Evolutionary conservation across 2,329 filamentous ascomycete species (phyloP).

Genomic region (Calonectria hongkongensis): DNA sequence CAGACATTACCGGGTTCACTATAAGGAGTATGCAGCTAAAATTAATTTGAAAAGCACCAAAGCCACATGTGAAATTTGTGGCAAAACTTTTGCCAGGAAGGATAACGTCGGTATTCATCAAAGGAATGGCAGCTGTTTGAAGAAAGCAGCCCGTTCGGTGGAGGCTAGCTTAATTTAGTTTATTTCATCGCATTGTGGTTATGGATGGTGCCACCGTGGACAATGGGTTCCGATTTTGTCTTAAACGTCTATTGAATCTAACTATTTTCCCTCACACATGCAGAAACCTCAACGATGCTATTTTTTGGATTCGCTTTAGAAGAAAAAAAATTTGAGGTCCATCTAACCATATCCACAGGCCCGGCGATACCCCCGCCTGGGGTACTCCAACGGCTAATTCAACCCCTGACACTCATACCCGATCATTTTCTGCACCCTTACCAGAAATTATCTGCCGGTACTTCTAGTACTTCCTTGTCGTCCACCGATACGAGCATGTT

Average conservation of each 20-base stretch:
- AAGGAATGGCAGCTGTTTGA: not conserved
- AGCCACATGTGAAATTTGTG: conserved; percentile 38
- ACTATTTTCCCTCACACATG: too few relatives aligned
- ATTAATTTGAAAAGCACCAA: not conserved
- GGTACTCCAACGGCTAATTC: too few relatives aligned
- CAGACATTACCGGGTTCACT: conserved; percentile 45
- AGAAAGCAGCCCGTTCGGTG: too few relatives aligned
- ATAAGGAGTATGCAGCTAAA: conserved; percentile 7
- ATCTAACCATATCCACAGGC: not conserved
- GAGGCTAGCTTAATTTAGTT: conserved; percentile 1
- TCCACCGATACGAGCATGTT: not conserved
- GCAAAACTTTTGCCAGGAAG: not conserved
- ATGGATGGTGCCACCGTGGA: too few relatives aligned
- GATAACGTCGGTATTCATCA: conserved; percentile 43
- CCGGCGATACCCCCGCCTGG: not conserved
- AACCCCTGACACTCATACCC: too few relatives aligned
- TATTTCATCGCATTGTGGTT: too few relatives aligned
- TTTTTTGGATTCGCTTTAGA: too few relatives aligned
- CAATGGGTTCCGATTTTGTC: too few relatives aligned
- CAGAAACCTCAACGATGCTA: too few relatives aligned
- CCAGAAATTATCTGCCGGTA: conserved; percentile 4
- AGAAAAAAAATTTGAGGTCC: too few relatives aligned
- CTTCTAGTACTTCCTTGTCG: not conserved
- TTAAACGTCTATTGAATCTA: too few relatives aligned
- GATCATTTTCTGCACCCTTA: not conserved